phyloP scores from a whole-genome alignment of 1,284 basidiomycete species.

The Ceratobasidium sp. region DNA sequence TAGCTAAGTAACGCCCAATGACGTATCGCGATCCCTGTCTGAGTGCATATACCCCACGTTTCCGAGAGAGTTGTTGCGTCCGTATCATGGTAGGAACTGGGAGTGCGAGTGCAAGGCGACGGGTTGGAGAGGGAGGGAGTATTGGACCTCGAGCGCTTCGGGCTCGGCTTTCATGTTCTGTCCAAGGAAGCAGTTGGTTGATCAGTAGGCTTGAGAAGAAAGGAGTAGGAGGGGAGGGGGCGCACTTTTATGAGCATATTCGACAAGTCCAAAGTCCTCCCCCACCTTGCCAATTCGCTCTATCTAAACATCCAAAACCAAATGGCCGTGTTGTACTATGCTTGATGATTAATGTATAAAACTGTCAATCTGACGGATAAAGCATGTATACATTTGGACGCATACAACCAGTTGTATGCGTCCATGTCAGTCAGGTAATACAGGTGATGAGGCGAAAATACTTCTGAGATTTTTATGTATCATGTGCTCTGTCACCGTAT shows the following conservation, averaged over 20 bases:
- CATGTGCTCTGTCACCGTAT: too few species aligned
- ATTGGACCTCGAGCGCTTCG: conserved; percentile 76
- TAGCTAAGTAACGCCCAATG: conserved; percentile 25
- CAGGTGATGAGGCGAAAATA: too few species aligned
- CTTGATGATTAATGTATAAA: too few species aligned
- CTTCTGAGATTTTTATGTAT: too few species aligned
- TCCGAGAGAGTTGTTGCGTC: conserved; percentile 11
- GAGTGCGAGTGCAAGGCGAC: conserved; percentile 60
- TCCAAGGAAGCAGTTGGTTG: conserved; percentile 49
- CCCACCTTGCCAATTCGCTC: conserved; percentile 89
- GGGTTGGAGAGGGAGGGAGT: conserved; percentile 77
- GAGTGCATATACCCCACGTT: conserved; percentile 39
- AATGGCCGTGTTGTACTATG: too few species aligned
- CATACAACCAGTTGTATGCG: too few species aligned
- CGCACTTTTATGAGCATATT: conserved; percentile 44
- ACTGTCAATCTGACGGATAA: too few species aligned
- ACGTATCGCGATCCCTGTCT: conserved; percentile 30
- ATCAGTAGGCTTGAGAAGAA: not conserved
- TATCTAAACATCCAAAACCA: conserved; percentile 58
- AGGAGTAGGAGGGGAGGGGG: not conserved
- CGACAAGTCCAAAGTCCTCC: conserved; percentile 66
- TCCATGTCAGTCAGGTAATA: too few species aligned
- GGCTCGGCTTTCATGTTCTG: conserved; percentile 72
- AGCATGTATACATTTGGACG: too few species aligned
- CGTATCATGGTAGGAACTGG: conserved; percentile 34